Percentiles rank a stretch among this genome's conserved stretches.
These are phyloP conservation scores for Cyclocybe aegerita DNA, from an alignment of 768 basidiomycete genomes.

Conservation along the genomic window DNA sequence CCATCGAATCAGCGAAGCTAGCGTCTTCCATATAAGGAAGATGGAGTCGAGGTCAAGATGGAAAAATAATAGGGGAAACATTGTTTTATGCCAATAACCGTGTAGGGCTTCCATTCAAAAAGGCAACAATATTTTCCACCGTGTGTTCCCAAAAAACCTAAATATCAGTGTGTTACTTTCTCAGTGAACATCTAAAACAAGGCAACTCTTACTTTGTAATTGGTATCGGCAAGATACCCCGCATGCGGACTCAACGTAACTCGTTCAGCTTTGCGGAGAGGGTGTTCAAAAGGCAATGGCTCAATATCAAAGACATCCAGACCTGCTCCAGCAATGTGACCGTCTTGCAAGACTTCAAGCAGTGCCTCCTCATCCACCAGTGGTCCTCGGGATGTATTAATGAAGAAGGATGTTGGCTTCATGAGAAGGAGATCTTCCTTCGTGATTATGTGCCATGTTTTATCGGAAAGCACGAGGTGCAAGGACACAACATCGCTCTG, in stretches of 20 bases:
- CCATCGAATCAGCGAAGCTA: conserved; percentile 15
- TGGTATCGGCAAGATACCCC: conserved; percentile 53
- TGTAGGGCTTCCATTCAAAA: conserved; percentile 41
- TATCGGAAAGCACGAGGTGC: conserved; percentile 55
- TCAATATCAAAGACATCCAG: conserved; percentile 69
- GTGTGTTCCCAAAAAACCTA: conserved; percentile 53
- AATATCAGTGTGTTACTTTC: conserved; percentile 3
- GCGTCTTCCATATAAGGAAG: conserved; percentile 3
- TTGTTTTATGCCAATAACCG: background rate
- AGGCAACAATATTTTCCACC: conserved; percentile 57
- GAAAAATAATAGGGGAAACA: background rate
- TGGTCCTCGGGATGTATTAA: conserved; percentile 70
- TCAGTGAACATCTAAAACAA: background rate
- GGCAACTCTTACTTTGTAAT: conserved; percentile 41
- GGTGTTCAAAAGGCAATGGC: conserved; percentile 60
- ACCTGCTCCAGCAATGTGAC: conserved; percentile 55
- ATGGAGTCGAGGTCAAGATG: background rate
- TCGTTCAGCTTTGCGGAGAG: conserved; percentile 48
- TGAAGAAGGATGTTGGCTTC: conserved; percentile 57
- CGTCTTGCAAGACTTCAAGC: conserved; percentile 43
- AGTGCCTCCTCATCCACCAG: conserved; percentile 61
- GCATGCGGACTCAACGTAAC: conserved; percentile 63
- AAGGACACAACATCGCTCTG: conserved; percentile 60
- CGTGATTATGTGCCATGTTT: conserved; percentile 49
- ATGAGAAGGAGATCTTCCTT: conserved; percentile 48